A percentile compares a stretch with the other conserved stretches of the same genome.
phyloP scores from a whole-genome alignment of 441 rosid species.

The Pelargonium fulgidum region DNA sequence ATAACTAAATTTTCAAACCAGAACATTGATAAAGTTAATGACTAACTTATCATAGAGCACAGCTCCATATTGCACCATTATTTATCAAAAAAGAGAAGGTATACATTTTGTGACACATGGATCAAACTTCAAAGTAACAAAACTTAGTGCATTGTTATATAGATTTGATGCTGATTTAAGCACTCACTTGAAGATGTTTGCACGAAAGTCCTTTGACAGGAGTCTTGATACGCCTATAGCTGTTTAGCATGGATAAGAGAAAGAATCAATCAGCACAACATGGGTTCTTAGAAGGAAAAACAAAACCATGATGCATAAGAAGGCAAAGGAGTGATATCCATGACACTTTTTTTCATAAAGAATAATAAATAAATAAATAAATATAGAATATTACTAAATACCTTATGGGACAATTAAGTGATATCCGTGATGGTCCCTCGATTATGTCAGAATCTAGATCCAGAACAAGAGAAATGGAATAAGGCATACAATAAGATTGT shows the following conservation, averaged over 20 bases:
- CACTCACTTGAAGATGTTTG: constrained; percentile 83
- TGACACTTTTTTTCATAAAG: too few species aligned
- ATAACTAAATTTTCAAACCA: background rate
- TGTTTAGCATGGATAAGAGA: constrained; percentile 33
- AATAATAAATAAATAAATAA: background rate
- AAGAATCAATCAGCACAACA: constrained; percentile 5
- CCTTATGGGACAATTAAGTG: constrained; percentile 92
- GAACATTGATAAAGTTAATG: background rate
- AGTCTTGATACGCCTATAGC: constrained; percentile 61
- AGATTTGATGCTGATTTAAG: background rate
- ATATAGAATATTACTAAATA: constrained; percentile 17
- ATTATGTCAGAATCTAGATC: constrained; percentile 65
- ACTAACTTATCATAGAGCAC: background rate
- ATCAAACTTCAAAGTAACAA: background rate
- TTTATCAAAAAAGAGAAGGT: background rate
- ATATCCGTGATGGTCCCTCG: constrained; percentile 86
- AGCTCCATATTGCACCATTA: background rate
- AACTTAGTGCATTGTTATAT: background rate
- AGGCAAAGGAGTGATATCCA: too few species aligned
- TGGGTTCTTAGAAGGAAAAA: too few species aligned
- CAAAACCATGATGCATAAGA: too few species aligned
- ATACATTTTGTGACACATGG: background rate
- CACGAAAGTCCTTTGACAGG: constrained; percentile 88
- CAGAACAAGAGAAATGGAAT: constrained; percentile 11
- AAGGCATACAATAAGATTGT: background rate